phyloP scores from a whole-genome alignment of 768 basidiomycete genomes.

The Tricholoma terreum region DNA sequence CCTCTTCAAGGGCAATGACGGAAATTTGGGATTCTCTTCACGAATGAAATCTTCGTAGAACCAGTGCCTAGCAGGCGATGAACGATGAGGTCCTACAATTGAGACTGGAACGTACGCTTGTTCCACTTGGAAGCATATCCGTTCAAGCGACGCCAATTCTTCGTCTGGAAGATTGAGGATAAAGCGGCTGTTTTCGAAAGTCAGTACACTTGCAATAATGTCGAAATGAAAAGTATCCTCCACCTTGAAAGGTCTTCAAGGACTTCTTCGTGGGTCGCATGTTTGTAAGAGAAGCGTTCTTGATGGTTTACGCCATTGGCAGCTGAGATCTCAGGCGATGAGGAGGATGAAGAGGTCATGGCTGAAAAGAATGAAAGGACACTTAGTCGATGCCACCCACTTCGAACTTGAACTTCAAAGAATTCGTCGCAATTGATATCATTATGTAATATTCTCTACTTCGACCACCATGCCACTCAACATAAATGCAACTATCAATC shows the following conservation, averaged over 20 bases:
- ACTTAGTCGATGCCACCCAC: no score
- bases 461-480: background rate
- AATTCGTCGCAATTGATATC: no score
- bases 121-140: slow-evolving; percentile 98
- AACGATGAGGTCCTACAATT: slow-evolving; percentile 6
- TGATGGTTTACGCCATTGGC: slow-evolving; percentile 36
- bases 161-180: slow-evolving; percentile 94
- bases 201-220: slow-evolving; percentile 5
- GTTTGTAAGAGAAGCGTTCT: slow-evolving; percentile 56
- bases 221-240: slow-evolving; percentile 11
- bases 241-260: slow-evolving; percentile 92
- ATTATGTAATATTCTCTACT: background rate
- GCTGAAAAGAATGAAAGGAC: slow-evolving; percentile 15
- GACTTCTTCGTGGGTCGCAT: slow-evolving; percentile 79
- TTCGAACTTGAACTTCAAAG: no score
- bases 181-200: slow-evolving; percentile 68
- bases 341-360: slow-evolving; percentile 78
- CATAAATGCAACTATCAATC: background rate
- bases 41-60: slow-evolving; percentile 99
- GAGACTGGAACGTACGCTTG: slow-evolving; percentile 74
- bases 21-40: slow-evolving; percentile 83
- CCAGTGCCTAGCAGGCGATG: slow-evolving; percentile 74
- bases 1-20: slow-evolving; percentile 83
- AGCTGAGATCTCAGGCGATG: slow-evolving; percentile 69
- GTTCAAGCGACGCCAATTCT: slow-evolving; percentile 86